These are phyloP conservation scores for Calocera viscosa DNA, from an alignment of 768 basidiomycete genomes.

Conservation along the genomic window DNA sequence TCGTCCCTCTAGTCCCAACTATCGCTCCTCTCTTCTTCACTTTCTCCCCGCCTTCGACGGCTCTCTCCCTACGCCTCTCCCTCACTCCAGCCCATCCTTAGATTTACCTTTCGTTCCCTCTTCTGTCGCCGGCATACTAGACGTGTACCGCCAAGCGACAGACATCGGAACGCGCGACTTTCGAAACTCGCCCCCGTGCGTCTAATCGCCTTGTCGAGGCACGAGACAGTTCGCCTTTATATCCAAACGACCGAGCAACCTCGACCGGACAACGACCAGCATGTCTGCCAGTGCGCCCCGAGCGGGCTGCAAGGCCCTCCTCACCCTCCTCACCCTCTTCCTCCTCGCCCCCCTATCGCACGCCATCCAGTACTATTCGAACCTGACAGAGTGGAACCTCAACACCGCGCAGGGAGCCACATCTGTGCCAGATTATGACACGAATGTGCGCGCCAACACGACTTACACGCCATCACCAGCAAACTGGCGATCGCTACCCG, in stretches of 20 bases:
- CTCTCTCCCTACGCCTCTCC: neutral
- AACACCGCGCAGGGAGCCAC: constrained; percentile 64
- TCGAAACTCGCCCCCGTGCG: neutral
- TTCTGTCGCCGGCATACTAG: neutral
- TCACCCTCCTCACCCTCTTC: neutral
- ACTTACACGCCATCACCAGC: constrained; percentile 65
- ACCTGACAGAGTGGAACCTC: constrained; percentile 62
- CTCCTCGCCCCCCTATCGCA: neutral
- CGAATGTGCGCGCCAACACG: constrained; percentile 43
- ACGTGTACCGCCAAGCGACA: neutral
- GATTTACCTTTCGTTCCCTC: neutral
- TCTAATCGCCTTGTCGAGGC: neutral
- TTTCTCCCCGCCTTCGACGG: neutral
- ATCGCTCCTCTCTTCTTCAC: neutral
- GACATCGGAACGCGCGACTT: neutral
- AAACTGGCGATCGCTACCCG: constrained; percentile 76
- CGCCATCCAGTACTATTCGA: constrained; percentile 43
- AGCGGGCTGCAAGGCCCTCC: constrained; percentile 2
- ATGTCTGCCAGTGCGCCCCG: neutral
- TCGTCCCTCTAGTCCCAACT: neutral
- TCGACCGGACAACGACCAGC: neutral
- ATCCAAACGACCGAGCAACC: neutral
- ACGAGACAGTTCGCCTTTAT: neutral
- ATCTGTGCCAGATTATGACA: constrained; percentile 50
- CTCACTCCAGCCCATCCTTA: constrained; percentile 7